These are phyloP conservation scores for Catunica adiposa DNA, from an alignment of 2,329 filamentous ascomycete species.

Conservation along the genomic window DNA sequence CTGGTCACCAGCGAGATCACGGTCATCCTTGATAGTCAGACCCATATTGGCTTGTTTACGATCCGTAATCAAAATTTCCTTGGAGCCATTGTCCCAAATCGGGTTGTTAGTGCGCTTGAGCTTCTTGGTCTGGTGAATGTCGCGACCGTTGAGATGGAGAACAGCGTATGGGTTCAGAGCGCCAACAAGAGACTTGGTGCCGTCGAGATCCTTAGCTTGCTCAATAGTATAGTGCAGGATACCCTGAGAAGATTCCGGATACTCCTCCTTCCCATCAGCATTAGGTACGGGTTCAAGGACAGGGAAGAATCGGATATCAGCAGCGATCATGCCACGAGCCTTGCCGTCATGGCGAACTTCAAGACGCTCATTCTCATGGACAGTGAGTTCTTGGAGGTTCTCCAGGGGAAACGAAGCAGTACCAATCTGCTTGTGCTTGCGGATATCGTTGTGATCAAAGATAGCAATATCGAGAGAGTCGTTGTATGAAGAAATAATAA, in stretches of 20 bases:
- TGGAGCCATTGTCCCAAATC: conserved; percentile 83
- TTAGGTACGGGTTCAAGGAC: conserved; percentile 40
- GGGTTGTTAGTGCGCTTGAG: conserved; percentile 96
- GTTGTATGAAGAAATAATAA: conserved; percentile 81
- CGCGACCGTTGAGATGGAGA: conserved; percentile 79
- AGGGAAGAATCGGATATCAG: conserved; percentile 88
- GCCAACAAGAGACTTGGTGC: conserved; percentile 79
- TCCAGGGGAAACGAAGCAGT: conserved; percentile 74
- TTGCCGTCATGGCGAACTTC: conserved; percentile 77
- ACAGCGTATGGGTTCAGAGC: conserved; percentile 80
- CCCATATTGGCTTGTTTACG: conserved; percentile 80
- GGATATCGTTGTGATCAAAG: conserved; percentile 87
- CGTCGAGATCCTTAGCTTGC: conserved; percentile 90
- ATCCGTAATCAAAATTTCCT: conserved; percentile 91
- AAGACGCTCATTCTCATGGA: conserved; percentile 69
- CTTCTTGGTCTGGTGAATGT: conserved; percentile 76
- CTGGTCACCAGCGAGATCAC: conserved; percentile 68
- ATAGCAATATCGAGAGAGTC: conserved; percentile 73
- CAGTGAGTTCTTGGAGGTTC: conserved; percentile 56
- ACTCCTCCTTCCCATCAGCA: conserved; percentile 60
- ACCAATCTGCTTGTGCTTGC: conserved; percentile 87
- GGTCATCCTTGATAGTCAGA: conserved; percentile 86
- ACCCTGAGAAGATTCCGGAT: conserved; percentile 78
- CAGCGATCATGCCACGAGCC: conserved; percentile 59
- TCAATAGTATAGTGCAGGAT: conserved; percentile 87